Conservation (phyloP, 2,329 filamentous ascomycete species). For the Trichothecium sympodiale region DNA sequence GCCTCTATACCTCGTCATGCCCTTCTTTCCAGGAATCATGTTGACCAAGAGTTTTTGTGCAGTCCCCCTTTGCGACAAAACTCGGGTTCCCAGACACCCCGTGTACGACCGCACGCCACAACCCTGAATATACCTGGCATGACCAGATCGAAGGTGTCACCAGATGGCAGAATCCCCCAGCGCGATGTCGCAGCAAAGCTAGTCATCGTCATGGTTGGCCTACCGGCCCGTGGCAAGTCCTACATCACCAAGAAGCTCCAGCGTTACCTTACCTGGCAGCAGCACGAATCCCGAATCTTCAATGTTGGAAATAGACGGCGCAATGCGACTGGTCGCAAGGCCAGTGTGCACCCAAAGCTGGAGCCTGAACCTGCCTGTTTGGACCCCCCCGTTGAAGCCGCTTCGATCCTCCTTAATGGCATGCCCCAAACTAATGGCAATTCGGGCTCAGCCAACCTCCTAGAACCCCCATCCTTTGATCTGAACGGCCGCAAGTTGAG, state of each 20-base stretch:
- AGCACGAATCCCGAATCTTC: slow-evolving; percentile 92
- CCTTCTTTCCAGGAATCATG: slow-evolving; percentile 2
- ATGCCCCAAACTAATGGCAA: slow-evolving; percentile 21
- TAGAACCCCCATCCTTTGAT: slow-evolving; percentile 27
- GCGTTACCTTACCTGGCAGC: slow-evolving; percentile 91
- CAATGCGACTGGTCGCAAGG: slow-evolving; percentile 54
- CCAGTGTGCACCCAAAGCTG: slow-evolving; percentile 20
- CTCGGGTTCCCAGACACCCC: slow-evolving; percentile 67
- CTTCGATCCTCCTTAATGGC: slow-evolving; percentile 48
- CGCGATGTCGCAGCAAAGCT: slow-evolving; percentile 93
- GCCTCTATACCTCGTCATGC: not conserved
- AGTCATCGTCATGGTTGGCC: slow-evolving; percentile 95
- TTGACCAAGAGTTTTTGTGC: slow-evolving; percentile 12
- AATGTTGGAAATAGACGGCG: slow-evolving; percentile 90
- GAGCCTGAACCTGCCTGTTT: slow-evolving; percentile 22
- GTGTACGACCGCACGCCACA: slow-evolving; percentile 72
- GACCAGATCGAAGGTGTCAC: slow-evolving; percentile 89
- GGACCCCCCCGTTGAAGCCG: slow-evolving; percentile 38
- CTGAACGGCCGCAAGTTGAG: slow-evolving; percentile 16
- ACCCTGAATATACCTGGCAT: slow-evolving; percentile 95
- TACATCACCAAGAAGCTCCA: slow-evolving; percentile 99
- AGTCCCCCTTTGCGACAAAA: slow-evolving; percentile 61
- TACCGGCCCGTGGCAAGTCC: slow-evolving; percentile 91
- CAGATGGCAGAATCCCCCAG: slow-evolving; percentile 86
- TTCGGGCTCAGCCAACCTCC: slow-evolving; percentile 15